A percentile compares a stretch with the other conserved stretches of the same genome.
phyloP scores from a whole-genome alignment of 495 filamentous ascomycete genomes.

The Aspergillus wentii region DNA sequence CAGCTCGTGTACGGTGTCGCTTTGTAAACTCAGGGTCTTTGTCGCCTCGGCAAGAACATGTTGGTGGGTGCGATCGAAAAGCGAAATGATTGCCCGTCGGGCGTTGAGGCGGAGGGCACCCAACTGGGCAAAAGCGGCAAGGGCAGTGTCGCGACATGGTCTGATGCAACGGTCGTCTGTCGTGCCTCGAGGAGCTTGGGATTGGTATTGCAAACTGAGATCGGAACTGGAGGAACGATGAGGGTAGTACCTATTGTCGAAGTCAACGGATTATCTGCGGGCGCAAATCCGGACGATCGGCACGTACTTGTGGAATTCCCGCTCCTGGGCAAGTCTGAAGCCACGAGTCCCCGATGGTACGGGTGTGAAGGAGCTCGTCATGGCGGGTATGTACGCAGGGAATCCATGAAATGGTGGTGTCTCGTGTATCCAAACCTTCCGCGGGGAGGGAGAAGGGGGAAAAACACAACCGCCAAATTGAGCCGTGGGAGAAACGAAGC shows the following conservation, averaged over 20 bases:
- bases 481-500: too few relatives aligned
- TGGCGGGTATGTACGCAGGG: too few relatives aligned
- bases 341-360: too few relatives aligned
- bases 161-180: constrained; percentile 15
- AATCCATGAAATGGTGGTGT: too few relatives aligned
- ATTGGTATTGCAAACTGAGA: too few relatives aligned
- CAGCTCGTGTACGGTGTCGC: constrained; percentile 23
- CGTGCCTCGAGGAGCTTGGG: too few relatives aligned
- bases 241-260: too few relatives aligned
- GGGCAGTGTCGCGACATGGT: constrained; percentile 44
- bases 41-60: constrained; percentile 61
- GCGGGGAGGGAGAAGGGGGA: too few relatives aligned
- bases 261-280: constrained; percentile 17
- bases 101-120: constrained; percentile 47
- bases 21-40: constrained; percentile 40
- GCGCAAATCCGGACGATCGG: constrained; percentile 3
- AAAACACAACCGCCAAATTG: too few relatives aligned
- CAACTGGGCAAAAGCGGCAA: constrained; percentile 59
- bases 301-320: constrained; percentile 22
- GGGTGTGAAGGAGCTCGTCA: too few relatives aligned
- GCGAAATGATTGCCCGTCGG: constrained; percentile 49
- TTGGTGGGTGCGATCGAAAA: constrained; percentile 51
- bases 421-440: too few relatives aligned
- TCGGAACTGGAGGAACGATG: too few relatives aligned
- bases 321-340: constrained; percentile 18